A percentile compares a stretch with the other conserved stretches of the same genome.
Conservation (phyloP, 2,329 filamentous ascomycete species). For the Arthrobotrys musiformis region DNA sequence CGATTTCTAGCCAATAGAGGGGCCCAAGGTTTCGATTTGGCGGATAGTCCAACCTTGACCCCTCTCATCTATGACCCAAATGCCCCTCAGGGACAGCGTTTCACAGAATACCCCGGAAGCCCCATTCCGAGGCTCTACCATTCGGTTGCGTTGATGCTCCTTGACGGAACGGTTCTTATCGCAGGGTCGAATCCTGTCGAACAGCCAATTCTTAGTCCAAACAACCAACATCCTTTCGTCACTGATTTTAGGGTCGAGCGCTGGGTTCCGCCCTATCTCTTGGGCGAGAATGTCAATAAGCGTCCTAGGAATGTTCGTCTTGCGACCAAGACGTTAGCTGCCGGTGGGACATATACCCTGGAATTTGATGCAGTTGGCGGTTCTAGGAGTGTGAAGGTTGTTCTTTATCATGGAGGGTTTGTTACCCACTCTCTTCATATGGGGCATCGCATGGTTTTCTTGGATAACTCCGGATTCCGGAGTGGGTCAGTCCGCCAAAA, state of each 20-base stretch:
- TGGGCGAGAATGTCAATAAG: slow-evolving; percentile 65
- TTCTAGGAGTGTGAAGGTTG: slow-evolving; percentile 65
- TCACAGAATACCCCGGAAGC: slow-evolving; percentile 64
- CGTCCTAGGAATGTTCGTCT: slow-evolving; percentile 67
- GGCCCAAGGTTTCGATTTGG: slow-evolving; percentile 71
- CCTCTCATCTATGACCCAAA: slow-evolving; percentile 70
- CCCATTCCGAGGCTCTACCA: slow-evolving; percentile 70
- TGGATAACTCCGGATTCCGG: slow-evolving; percentile 67
- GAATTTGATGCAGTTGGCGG: slow-evolving; percentile 65
- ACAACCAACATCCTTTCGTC: slow-evolving; percentile 66
- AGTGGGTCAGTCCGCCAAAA: slow-evolving; percentile 64
- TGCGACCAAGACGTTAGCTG: slow-evolving; percentile 64
- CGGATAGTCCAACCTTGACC: slow-evolving; percentile 67
- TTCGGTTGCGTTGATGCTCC: slow-evolving; percentile 70
- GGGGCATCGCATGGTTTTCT: slow-evolving; percentile 70
- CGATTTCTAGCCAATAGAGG: slow-evolving; percentile 64
- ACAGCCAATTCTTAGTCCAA: slow-evolving; percentile 67
- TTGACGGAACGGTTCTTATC: slow-evolving; percentile 71
- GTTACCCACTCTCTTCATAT: slow-evolving; percentile 72
- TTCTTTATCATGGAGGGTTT: slow-evolving; percentile 71
- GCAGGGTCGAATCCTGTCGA: slow-evolving; percentile 72
- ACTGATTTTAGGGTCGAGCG: slow-evolving; percentile 73
- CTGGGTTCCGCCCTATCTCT: slow-evolving; percentile 72
- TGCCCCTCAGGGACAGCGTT: slow-evolving; percentile 67
- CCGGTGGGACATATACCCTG: slow-evolving; percentile 66